Conservation (phyloP, 2,329 filamentous ascomycete species). For the Onygenales sp. region DNA sequence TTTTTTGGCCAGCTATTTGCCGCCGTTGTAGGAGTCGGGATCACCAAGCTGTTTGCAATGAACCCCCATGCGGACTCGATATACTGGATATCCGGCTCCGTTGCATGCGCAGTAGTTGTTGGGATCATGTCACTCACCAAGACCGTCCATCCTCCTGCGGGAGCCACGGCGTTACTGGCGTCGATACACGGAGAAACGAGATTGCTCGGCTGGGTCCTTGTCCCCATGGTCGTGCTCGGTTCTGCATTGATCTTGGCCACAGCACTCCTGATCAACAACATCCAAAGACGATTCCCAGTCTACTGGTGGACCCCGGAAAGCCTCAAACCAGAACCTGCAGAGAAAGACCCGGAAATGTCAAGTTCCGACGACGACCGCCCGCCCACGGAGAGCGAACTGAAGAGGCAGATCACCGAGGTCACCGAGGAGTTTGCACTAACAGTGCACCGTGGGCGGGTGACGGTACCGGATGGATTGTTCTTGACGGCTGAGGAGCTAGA, state of each 20-base stretch:
- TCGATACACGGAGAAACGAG: constrained; percentile 48
- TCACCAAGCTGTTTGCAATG: constrained; percentile 57
- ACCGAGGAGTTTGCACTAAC: constrained; percentile 17
- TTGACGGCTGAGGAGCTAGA: constrained; percentile 24
- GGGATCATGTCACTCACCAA: constrained; percentile 60
- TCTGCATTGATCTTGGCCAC: constrained; percentile 51
- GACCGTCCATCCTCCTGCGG: constrained; percentile 64
- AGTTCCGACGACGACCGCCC: constrained; percentile 15
- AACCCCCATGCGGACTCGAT: constrained; percentile 38
- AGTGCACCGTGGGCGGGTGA: constrained; percentile 21
- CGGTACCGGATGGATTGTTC: constrained; percentile 24
- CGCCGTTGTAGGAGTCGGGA: constrained; percentile 49
- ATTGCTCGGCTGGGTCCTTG: constrained; percentile 57
- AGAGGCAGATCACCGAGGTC: background rate
- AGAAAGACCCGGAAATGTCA: constrained; percentile 11
- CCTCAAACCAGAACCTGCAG: constrained; percentile 14
- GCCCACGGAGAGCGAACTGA: background rate
- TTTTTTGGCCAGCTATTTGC: constrained; percentile 58
- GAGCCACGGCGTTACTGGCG: constrained; percentile 62
- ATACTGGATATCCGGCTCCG: constrained; percentile 55
- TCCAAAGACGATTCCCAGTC: constrained; percentile 55
- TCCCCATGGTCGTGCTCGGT: constrained; percentile 55
- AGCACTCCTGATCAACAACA: constrained; percentile 59
- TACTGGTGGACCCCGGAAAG: constrained; percentile 53
- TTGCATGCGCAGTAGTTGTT: constrained; percentile 56